Percentiles rank a stretch among this genome's conserved stretches.
These are phyloP conservation scores for Zostera marina DNA, from an alignment of 116 monocot species.

Conservation along the genomic window DNA sequence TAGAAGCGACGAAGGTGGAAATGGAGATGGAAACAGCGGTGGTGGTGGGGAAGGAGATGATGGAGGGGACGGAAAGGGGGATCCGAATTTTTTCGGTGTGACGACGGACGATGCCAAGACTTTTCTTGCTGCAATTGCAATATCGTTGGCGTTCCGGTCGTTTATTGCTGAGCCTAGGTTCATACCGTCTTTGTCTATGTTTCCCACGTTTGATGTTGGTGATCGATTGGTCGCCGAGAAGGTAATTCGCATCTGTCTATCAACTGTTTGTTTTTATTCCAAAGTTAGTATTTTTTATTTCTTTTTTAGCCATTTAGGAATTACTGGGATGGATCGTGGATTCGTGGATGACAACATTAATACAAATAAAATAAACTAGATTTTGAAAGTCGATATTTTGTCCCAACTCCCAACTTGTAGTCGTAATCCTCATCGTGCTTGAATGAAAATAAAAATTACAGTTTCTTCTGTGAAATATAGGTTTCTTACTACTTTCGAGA, in stretches of 20 bases:
- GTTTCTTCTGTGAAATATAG: conserved; percentile 16
- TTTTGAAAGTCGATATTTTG: no score
- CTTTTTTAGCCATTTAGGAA: no score
- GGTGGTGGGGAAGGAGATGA: conserved; percentile 17
- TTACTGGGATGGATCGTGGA: no score
- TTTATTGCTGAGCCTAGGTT: conserved; percentile 90
- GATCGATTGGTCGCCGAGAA: conserved; percentile 95
- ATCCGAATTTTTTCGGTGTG: conserved; percentile 65
- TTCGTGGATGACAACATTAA: no score
- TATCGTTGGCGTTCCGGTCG: conserved; percentile 79
- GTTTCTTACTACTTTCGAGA: conserved; percentile 95
- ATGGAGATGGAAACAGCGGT: conserved; percentile 8
- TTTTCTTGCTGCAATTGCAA: conserved; percentile 55
- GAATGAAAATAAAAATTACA: background rate
- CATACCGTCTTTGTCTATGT: conserved; percentile 97
- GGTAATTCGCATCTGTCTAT: conserved; percentile 12
- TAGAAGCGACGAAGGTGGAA: conserved; percentile 23
- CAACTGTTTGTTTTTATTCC: background rate
- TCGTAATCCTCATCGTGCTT: background rate
- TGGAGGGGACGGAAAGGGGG: conserved; percentile 26
- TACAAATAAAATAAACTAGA: no score
- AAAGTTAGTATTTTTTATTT: background rate
- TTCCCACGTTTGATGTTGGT: conserved; percentile 90
- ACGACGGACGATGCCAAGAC: conserved; percentile 76
- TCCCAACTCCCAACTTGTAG: no score